Base-by-base conservation (phyloP, 208 protist species). In the Acanthamoeba pearcei region DNA sequence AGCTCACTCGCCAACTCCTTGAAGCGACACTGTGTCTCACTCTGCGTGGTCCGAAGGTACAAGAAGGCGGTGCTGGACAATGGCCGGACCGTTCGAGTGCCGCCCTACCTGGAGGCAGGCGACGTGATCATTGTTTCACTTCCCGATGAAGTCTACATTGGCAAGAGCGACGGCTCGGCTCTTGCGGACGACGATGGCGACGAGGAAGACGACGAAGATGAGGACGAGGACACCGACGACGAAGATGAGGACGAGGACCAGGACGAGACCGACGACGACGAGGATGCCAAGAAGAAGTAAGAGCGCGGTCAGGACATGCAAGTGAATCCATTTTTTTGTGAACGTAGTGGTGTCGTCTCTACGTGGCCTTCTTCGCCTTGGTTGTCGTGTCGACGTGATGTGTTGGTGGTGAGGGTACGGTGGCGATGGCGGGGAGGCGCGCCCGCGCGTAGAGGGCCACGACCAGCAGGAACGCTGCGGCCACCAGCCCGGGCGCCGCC, bases 61-160 rank as follows among this genome's bases (percentile, higher is more conserved):
- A 83, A 83, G 46, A 83, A 83, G 74, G 74, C 74, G 12, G 74
- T 83, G 74, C 74, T 83, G 74, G 74, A 83, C 74, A 83, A 83
- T 83, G 74, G 74, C 19, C 74, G 74, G 5, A 35, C 74, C 74
- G 46, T 83, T 22, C 3, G 74, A 17, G 74, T 83, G 42, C 74
- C 74, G 38, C 29, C 74, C 35, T 83, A 53, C 74, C 29, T 83
- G 10, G 74, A 3, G 17, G 74, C 74, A 12, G 74, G 74, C 19
- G 74, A 83, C 46, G 46, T 55, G 38, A 53, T 83, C 74, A 22
- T 83, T 19, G 46, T 83, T 27, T 35, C 32, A 12, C 74, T 83
- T 53, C 74, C 74, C 27, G 74, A 83, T n/a, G 74, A 83, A 13
- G 42, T 6, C 17, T 83, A 83, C 24, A 5, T 83, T 0, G 82